These are phyloP conservation scores for Filobasidium floriforme DNA, from an alignment of 768 basidiomycete species.

Conservation along the genomic window DNA sequence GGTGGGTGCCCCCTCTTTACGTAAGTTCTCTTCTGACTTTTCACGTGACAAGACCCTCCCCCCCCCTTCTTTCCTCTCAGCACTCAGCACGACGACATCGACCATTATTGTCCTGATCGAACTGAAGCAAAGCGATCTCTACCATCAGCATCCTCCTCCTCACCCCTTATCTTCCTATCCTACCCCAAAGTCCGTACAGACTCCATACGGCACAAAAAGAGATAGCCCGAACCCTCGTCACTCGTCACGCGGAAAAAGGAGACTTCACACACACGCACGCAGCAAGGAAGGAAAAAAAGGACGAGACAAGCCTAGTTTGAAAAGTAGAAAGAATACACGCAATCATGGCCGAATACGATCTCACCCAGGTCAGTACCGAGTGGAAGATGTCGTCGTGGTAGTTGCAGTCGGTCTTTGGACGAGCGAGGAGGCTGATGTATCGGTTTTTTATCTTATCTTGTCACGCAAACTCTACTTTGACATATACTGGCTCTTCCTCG, in stretches of 20 bases:
- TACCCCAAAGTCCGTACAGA: too few species aligned
- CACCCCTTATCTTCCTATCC: background rate
- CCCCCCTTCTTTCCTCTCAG: background rate
- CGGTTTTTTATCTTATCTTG: background rate
- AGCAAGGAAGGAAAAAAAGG: background rate
- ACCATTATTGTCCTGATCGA: too few species aligned
- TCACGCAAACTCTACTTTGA: too few species aligned
- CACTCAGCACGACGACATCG: background rate
- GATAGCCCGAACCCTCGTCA: too few species aligned
- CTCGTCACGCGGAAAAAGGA: background rate
- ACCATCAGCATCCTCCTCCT: background rate
- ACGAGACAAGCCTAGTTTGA: too few species aligned
- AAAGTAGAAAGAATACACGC: background rate
- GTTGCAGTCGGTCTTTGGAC: background rate
- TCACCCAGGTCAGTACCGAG: constrained; percentile 52
- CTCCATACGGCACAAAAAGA: too few species aligned
- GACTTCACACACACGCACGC: background rate
- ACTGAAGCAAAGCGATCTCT: background rate
- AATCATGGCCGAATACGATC: constrained; percentile 71
- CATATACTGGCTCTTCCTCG: too few species aligned
- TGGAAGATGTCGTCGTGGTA: background rate
- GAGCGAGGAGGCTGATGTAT: background rate
- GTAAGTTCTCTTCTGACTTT: too few species aligned
- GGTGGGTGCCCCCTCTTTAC: too few species aligned
- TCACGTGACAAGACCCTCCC: background rate